phyloP scores from a whole-genome alignment of 495 filamentous ascomycete species.

The Aspergillus bridgeri region DNA sequence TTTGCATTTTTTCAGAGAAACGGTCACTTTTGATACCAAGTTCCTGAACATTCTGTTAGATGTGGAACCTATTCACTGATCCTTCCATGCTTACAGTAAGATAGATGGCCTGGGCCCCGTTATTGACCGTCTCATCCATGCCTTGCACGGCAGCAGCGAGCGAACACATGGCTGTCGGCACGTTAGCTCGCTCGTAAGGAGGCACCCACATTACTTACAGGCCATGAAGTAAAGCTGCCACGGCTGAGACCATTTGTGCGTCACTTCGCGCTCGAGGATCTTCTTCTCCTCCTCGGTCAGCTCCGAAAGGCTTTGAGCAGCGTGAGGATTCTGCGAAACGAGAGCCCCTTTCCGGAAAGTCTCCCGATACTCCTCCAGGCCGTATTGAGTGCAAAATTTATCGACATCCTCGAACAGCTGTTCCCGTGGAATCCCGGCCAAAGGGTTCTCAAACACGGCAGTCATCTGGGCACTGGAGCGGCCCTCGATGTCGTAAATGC shows the following conservation, averaged over 20 bases:
- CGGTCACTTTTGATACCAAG: slow-evolving; percentile 24
- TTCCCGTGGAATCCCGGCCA: slow-evolving; percentile 46
- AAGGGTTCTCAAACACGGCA: slow-evolving; percentile 47
- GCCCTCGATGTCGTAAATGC: slow-evolving; percentile 23
- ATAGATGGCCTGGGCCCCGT: slow-evolving; percentile 72
- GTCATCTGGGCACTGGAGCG: slow-evolving; percentile 21
- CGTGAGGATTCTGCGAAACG: slow-evolving; percentile 46
- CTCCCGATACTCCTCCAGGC: slow-evolving; percentile 40
- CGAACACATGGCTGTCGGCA: slow-evolving; percentile 34
- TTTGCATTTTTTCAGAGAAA: slow-evolving; percentile 20
- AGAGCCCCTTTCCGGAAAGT: slow-evolving; percentile 53
- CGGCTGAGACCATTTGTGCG: slow-evolving; percentile 57
- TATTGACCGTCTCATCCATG: slow-evolving; percentile 77
- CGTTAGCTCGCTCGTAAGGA: background rate
- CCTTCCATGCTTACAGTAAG: slow-evolving; percentile 24
- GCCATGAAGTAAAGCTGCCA: slow-evolving; percentile 54
- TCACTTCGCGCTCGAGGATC: slow-evolving; percentile 42
- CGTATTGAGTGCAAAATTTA: slow-evolving; percentile 44
- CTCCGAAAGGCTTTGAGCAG: slow-evolving; percentile 37
- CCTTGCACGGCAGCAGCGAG: slow-evolving; percentile 56
- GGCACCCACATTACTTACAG: slow-evolving; percentile 27
- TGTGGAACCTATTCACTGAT: background rate
- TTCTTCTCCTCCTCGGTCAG: slow-evolving; percentile 45
- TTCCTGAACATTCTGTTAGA: slow-evolving; percentile 19
- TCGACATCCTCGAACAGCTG: slow-evolving; percentile 48